A percentile compares a stretch with the other conserved stretches of the same genome.
Evolutionary conservation across 768 basidiomycete genomes (phyloP).

Genomic region (Infundibulicybe gibba): DNA sequence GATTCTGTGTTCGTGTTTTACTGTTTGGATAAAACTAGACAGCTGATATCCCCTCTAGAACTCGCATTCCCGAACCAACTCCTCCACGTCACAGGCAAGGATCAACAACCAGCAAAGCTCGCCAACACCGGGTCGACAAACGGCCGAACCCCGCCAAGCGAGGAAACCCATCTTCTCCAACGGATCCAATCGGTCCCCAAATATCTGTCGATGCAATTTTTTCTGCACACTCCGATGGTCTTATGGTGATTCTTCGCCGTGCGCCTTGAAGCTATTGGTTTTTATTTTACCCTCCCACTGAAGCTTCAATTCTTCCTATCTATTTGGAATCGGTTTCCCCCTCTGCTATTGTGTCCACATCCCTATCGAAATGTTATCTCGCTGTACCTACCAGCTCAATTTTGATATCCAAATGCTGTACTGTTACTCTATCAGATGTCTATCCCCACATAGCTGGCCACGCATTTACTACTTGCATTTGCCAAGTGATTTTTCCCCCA

Average conservation of each 20-base stretch:
- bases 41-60: background rate
- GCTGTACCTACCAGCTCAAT: background rate
- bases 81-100: slow-evolving; percentile 15
- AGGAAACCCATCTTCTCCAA: slow-evolving; percentile 9
- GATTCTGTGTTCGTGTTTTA: slow-evolving; percentile 51
- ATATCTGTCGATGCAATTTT: slow-evolving; percentile 77
- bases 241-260: slow-evolving; percentile 73
- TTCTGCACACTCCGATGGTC: slow-evolving; percentile 81
- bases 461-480: no score
- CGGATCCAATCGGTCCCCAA: slow-evolving; percentile 27
- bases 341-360: background rate
- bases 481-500: no score
- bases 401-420: no score
- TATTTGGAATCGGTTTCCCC: no score
- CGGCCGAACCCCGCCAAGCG: background rate
- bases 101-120: slow-evolving; percentile 1
- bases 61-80: slow-evolving; percentile 28
- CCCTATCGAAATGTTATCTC: background rate
- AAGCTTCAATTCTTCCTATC: no score
- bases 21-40: background rate
- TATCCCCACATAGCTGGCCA: no score
- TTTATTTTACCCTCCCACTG: no score
- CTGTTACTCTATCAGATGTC: no score
- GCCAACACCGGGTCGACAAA: background rate
- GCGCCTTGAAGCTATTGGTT: slow-evolving; percentile 21